Evolutionary conservation across 2,329 filamentous ascomycete genomes (phyloP).

Genomic region (Alternaria alternata): DNA sequence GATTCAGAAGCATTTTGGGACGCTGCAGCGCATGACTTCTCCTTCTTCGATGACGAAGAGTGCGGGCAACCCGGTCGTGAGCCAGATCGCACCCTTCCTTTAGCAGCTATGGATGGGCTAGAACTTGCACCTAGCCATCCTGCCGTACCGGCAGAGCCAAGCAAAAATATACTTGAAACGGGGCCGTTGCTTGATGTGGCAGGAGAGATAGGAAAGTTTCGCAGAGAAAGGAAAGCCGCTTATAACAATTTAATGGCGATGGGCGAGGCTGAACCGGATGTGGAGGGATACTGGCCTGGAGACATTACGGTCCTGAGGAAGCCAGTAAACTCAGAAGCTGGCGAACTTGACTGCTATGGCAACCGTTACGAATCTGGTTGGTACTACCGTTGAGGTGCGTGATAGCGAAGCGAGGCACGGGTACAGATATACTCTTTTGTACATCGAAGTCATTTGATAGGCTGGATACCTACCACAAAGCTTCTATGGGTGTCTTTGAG

Average conservation of each 20-base stretch:
- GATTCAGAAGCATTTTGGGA: constrained; percentile 68
- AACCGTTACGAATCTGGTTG: constrained; percentile 63
- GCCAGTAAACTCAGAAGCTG: constrained; percentile 50
- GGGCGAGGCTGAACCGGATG: constrained; percentile 44
- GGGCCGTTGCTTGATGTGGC: constrained; percentile 58
- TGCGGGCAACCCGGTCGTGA: constrained; percentile 60
- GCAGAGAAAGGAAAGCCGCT: constrained; percentile 60
- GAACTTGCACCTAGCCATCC: constrained; percentile 36
- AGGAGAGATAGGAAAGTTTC: constrained; percentile 62
- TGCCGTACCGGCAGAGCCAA: constrained; percentile 17
- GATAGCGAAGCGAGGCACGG: neutral
- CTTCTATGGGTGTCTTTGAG: neutral
- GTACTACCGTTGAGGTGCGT: constrained; percentile 55
- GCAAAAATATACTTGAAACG: constrained; percentile 10
- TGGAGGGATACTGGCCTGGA: constrained; percentile 68
- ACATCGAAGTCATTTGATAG: neutral
- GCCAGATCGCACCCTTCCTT: constrained; percentile 55
- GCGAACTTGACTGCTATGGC: constrained; percentile 59
- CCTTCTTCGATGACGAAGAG: constrained; percentile 67
- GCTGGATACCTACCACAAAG: neutral
- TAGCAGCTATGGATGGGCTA: constrained; percentile 57
- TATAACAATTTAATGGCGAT: constrained; percentile 52
- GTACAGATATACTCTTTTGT: neutral
- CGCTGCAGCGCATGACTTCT: constrained; percentile 67
- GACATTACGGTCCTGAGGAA: constrained; percentile 65